phyloP scores from a whole-genome alignment of 345 rosid species.

The Lepidium sativum region DNA sequence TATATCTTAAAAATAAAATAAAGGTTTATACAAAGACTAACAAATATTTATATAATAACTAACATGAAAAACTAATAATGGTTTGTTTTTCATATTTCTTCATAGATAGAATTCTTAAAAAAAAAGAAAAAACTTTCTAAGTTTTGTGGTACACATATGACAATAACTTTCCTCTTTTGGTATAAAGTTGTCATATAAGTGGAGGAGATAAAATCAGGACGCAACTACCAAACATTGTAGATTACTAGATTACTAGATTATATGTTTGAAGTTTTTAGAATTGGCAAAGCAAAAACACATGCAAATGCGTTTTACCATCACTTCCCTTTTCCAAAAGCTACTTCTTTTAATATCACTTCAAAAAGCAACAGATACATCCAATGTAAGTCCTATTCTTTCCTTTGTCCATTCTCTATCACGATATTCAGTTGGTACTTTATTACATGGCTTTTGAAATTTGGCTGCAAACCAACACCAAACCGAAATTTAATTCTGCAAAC shows the following conservation, averaged over 20 bases:
- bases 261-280: neutral
- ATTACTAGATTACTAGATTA: neutral
- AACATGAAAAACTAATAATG: neutral
- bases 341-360: neutral
- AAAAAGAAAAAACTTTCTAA: neutral
- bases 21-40: too few relatives aligned
- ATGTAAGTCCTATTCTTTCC: neutral
- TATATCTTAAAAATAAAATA: too few relatives aligned
- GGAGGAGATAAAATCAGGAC: neutral
- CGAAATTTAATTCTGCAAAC: neutral
- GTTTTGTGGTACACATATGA: neutral
- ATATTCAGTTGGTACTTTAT: neutral
- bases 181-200: neutral
- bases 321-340: slow-evolving; percentile 12
- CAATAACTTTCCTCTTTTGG: neutral
- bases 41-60: too few relatives aligned
- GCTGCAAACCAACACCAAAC: slow-evolving; percentile 5
- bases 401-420: slow-evolving; percentile 4
- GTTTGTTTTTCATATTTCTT: neutral
- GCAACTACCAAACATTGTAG: slow-evolving; percentile 4
- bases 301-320: slow-evolving; percentile 5
- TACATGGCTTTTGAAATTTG: neutral
- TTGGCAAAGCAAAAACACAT: slow-evolving; percentile 19
- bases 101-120: neutral
- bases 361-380: slow-evolving; percentile 16